phyloP scores from a whole-genome alignment of 2,329 filamentous ascomycete species.

The Conoideocrella luteorostrata region DNA sequence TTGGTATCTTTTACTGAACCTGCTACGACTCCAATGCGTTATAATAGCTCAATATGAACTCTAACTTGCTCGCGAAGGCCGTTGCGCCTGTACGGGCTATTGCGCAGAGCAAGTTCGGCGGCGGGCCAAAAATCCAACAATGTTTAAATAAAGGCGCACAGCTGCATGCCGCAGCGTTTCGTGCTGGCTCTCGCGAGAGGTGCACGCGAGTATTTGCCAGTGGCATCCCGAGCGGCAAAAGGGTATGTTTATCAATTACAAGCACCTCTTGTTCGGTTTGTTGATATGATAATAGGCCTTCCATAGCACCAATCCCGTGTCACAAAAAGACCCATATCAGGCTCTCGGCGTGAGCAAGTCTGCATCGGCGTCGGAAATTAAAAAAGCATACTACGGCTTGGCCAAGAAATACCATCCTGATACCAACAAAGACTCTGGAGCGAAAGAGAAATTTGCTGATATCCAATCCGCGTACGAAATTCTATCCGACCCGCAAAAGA shows the following conservation, averaged over 20 bases:
- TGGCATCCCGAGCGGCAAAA: conserved; percentile 20
- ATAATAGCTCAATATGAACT: conserved; percentile 36
- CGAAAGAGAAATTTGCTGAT: conserved; percentile 91
- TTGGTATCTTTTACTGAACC: background rate
- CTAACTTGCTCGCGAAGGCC: conserved; percentile 40
- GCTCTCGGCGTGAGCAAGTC: conserved; percentile 76
- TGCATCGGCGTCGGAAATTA: conserved; percentile 83
- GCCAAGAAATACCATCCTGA: conserved; percentile 98
- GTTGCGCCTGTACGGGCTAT: conserved; percentile 39
- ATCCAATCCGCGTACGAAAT: conserved; percentile 93
- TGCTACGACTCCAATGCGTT: conserved; percentile 20
- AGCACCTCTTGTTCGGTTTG: background rate
- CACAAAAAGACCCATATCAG: conserved; percentile 75
- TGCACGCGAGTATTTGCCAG: conserved; percentile 13
- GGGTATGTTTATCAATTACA: conserved; percentile 13
- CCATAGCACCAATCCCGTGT: conserved; percentile 50
- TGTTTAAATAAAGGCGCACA: conserved; percentile 31
- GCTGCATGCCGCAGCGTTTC: conserved; percentile 26
- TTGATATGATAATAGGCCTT: conserved; percentile 38
- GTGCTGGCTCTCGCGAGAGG: conserved; percentile 14
- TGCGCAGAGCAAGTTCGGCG: conserved; percentile 35
- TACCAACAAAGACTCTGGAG: conserved; percentile 90
- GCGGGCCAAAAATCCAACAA: conserved; percentile 32
- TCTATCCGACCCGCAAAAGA: conserved; percentile 87
- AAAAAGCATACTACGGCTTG: conserved; percentile 95